phyloP scores from a whole-genome alignment of 2,329 filamentous ascomycete species.

The Xylogone sp. region DNA sequence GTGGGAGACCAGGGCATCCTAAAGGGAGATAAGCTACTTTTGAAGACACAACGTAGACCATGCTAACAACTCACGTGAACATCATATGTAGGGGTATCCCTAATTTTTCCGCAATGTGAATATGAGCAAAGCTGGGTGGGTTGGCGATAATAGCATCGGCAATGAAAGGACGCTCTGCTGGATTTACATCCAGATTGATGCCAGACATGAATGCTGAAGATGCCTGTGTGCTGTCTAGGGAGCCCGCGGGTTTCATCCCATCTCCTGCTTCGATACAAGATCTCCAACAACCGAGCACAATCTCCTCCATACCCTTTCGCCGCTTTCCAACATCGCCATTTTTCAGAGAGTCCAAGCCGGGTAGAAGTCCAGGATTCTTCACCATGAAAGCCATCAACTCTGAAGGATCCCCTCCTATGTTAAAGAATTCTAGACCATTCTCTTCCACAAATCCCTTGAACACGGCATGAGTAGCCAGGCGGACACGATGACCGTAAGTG shows the following conservation, averaged over 20 bases:
- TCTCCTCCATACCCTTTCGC: constrained; percentile 70
- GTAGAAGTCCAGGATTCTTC: constrained; percentile 82
- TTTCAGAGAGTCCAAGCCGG: constrained; percentile 71
- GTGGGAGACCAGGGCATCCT: constrained; percentile 72
- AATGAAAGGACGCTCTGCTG: constrained; percentile 60
- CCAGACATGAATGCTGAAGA: constrained; percentile 22
- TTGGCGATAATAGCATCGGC: constrained; percentile 80
- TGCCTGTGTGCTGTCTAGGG: constrained; percentile 16
- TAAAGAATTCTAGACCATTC: constrained; percentile 71
- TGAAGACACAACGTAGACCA: neutral
- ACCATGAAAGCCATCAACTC: constrained; percentile 89
- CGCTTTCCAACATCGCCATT: constrained; percentile 74
- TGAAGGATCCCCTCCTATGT: constrained; percentile 70
- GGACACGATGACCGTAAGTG: constrained; percentile 66
- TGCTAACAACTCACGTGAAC: constrained; percentile 66
- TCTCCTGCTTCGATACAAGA: constrained; percentile 79
- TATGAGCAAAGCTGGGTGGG: constrained; percentile 71
- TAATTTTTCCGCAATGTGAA: constrained; percentile 72
- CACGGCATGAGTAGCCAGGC: constrained; percentile 67
- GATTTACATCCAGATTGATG: constrained; percentile 28
- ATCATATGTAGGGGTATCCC: constrained; percentile 77
- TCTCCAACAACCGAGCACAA: constrained; percentile 81
- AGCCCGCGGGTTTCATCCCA: constrained; percentile 36
- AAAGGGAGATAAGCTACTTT: constrained; percentile 1
- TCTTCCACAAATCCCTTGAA: constrained; percentile 68